Evolutionary conservation across 228 moss, liverwort and hornwort species (phyloP).

Genomic region (Sphagnum fallax): DNA sequence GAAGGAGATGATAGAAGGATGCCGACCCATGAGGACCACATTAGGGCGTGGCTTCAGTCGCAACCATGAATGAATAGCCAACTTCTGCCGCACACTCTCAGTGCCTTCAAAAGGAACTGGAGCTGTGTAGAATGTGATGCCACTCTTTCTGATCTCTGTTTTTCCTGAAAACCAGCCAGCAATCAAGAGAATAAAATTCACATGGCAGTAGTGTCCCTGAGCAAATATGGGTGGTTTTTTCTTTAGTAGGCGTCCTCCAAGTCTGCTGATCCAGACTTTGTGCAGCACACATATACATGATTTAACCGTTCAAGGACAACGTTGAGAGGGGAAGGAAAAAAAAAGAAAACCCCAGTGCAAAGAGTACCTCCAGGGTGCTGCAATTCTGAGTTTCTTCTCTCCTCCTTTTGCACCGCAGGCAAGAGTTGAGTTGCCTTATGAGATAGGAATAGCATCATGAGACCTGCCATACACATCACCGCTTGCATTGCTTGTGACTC

Average conservation of each 20-base stretch:
- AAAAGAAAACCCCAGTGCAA: too few species aligned
- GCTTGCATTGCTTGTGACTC: conserved; percentile 48
- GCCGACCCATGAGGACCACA: conserved; percentile 71
- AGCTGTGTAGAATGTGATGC: conserved; percentile 79
- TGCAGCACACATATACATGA: too few species aligned
- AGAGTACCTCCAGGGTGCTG: conserved; percentile 1
- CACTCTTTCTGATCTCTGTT: conserved; percentile 13
- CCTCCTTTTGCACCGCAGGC: conserved; percentile 14
- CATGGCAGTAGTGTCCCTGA: neutral
- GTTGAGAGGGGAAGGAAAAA: too few species aligned
- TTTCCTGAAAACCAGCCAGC: neutral
- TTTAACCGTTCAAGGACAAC: too few species aligned
- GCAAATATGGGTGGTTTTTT: neutral
- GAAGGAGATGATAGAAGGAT: conserved; percentile 53
- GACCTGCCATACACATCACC: conserved; percentile 37
- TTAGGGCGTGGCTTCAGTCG: conserved; percentile 47
- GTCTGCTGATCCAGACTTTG: too few species aligned
- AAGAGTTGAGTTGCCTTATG: conserved; percentile 41
- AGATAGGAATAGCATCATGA: conserved; percentile 38
- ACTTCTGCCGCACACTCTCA: conserved; percentile 52
- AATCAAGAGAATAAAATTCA: neutral
- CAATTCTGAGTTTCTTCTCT: conserved; percentile 11
- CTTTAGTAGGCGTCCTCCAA: neutral
- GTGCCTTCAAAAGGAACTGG: conserved; percentile 70
- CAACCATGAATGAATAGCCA: conserved; percentile 83